Conservation (phyloP, 257 asterid species). For the Solanum neorickii region DNA sequence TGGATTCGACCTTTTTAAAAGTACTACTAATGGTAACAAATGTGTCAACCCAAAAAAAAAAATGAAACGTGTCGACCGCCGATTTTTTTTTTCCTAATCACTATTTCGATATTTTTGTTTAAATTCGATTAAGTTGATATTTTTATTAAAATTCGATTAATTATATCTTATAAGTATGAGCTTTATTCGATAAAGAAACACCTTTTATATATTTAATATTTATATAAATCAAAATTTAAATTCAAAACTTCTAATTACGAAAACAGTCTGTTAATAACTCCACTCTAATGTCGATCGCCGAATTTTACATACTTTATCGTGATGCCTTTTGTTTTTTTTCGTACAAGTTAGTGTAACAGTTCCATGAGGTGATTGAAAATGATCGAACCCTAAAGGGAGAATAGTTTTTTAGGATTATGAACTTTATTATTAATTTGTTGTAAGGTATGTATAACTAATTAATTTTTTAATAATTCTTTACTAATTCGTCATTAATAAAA, state of each 20-base stretch:
- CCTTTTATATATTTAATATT: fast-evolving
- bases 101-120: fast-evolving
- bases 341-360: no score
- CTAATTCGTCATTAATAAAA: no score
- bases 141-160: fast-evolving
- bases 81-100: no score
- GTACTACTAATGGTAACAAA: neutral
- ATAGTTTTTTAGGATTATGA: no score
- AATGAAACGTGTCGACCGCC: no score
- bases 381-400: neutral
- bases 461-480: no score
- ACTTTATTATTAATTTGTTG: no score
- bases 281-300: neutral
- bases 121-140: fast-evolving
- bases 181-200: fast-evolving
- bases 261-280: fast-evolving
- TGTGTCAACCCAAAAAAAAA: neutral
- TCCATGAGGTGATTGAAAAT: neutral
- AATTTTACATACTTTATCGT: neutral
- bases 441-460: neutral
- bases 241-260: fast-evolving
- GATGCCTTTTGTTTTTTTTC: neutral
- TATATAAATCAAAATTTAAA: no score
- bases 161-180: no score
- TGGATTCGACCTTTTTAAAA: neutral